Conservation (phyloP, 2,329 filamentous ascomycete species). For the Cladosporium cucumerinum region DNA sequence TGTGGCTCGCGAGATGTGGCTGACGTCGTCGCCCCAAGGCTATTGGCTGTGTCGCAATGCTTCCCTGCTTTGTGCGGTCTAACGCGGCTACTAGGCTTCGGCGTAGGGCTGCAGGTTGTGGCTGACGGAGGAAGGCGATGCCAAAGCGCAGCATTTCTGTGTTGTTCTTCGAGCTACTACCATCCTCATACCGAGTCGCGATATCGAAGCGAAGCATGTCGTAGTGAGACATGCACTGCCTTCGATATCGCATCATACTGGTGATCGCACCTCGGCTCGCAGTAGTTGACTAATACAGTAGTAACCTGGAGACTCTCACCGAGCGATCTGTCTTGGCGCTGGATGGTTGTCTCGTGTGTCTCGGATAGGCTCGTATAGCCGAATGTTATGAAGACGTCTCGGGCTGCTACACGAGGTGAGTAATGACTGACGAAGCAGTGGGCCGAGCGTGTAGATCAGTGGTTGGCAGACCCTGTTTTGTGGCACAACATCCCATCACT, state of each 20-base stretch:
- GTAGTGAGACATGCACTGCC: neutral
- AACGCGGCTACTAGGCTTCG: neutral
- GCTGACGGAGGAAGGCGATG: slow-evolving; percentile 11
- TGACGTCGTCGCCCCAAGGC: neutral
- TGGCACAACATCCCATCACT: neutral
- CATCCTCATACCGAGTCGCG: neutral
- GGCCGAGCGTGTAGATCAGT: neutral
- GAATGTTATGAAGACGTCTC: neutral
- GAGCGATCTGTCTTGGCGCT: slow-evolving; percentile 4
- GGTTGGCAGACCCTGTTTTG: neutral
- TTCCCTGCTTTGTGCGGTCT: neutral
- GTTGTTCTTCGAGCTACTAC: neutral
- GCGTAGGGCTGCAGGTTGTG: slow-evolving; percentile 13
- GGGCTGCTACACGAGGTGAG: neutral
- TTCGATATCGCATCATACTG: neutral
- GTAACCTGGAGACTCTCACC: neutral
- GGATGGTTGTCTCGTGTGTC: slow-evolving; percentile 9
- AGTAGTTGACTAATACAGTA: neutral
- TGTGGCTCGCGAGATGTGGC: neutral
- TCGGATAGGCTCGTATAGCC: slow-evolving; percentile 15
- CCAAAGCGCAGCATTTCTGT: slow-evolving; percentile 8
- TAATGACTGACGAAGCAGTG: neutral
- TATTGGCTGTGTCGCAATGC: neutral
- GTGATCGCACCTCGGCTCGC: neutral
- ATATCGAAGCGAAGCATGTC: neutral